phyloP scores from a whole-genome alignment of 2,329 filamentous ascomycete species.

The Sclerotinia trifoliorum region DNA sequence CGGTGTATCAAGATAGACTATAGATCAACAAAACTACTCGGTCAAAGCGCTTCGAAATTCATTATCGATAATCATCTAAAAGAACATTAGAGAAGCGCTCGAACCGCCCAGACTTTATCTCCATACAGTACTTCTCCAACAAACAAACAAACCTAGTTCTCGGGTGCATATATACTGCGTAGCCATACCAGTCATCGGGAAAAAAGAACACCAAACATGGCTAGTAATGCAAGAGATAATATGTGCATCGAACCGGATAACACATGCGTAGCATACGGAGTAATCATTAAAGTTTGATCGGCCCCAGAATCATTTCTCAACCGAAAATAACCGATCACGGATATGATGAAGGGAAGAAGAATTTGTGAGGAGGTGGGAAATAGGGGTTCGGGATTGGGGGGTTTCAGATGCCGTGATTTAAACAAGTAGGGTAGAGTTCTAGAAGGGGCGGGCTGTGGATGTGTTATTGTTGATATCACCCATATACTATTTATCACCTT shows the following conservation, averaged over 20 bases:
- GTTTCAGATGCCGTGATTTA: too few relatives aligned
- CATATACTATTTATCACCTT: too few relatives aligned
- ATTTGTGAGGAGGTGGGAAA: background rate
- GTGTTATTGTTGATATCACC: too few relatives aligned
- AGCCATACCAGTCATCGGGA: background rate
- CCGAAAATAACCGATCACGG: background rate
- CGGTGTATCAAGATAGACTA: too few relatives aligned
- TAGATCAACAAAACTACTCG: too few relatives aligned
- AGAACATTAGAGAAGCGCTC: background rate
- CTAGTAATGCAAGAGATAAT: background rate
- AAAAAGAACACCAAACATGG: background rate
- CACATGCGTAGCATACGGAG: background rate
- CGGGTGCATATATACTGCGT: background rate
- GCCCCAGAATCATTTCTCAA: background rate
- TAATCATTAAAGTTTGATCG: background rate
- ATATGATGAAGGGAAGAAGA: background rate
- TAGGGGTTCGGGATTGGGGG: slow-evolving; percentile 1
- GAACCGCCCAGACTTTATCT: background rate
- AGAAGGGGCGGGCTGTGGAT: too few relatives aligned
- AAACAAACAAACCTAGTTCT: too few relatives aligned
- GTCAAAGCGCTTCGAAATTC: too few relatives aligned
- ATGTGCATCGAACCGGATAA: background rate
- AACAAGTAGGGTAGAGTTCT: too few relatives aligned
- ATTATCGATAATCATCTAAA: too few relatives aligned
- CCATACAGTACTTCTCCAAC: too few relatives aligned